Base-by-base conservation (phyloP, 1,139 yeast species). In the Saccharomyces hybrid region DNA sequence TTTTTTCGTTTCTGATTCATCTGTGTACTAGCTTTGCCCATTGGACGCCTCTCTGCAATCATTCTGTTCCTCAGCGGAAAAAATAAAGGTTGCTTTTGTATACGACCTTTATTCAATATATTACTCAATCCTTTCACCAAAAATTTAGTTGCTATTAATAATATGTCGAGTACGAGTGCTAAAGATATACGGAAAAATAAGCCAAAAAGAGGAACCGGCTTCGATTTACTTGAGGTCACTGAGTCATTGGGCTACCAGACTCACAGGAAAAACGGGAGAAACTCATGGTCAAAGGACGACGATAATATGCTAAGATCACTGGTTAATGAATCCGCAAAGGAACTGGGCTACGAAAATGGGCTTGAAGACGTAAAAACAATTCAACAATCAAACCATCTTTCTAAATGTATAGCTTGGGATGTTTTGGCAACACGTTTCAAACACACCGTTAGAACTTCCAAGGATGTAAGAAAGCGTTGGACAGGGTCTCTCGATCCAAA, bases 401-500 rank as follows among this genome's bases (percentile, higher is more conserved):
- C 70, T 6, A 61, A 64, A 29, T 59, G 63, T 8, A 60, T 71
- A 2, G 64, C 69, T 1, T 90, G 97, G 97, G 95, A 86, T 52
- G 66, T 70, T 28, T 77, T 90, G 27, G 78, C 90, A 2, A 71
- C 74, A 55, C 64, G 65, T 49, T 66, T 63, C 51, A 58, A 59
- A 51, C 56, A 79, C 32, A 75, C 76, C 1, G 63, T 68, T 9
- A 69, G 91, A 55, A 84, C 82, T 65, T 76, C 86, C 3, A 84
- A 84, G 63, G 90, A 86, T 61, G 83, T 88, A 62, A 76, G 85
- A 46, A 86, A 85, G 65, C 70, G 95, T 57, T 86, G 95, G 95
- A 70, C 82, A 34, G 86, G 86, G 60, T 87, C 96, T 0, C 71
- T 91, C 50, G 95, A 89, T 68, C 97, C 97, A 2, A 80, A 78